A percentile compares a stretch with the other conserved stretches of the same genome.
phyloP scores from a whole-genome alignment of 2,329 filamentous ascomycete genomes.

The Xylaria sp. region DNA sequence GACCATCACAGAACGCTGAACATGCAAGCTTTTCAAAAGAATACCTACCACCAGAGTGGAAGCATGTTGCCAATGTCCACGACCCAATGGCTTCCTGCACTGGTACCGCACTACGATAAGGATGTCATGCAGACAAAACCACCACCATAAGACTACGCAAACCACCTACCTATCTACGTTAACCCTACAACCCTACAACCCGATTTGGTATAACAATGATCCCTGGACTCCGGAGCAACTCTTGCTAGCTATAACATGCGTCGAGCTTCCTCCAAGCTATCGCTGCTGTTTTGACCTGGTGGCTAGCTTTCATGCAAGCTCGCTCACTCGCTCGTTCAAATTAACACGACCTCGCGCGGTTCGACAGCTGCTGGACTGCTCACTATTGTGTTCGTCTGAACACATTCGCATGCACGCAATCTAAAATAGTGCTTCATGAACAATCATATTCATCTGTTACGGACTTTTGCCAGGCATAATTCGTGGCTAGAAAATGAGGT shows the following conservation, averaged over 20 bases:
- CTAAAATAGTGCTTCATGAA: neutral
- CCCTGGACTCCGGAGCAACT: slow-evolving; percentile 2
- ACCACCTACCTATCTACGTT: slow-evolving; percentile 3
- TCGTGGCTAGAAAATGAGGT: slow-evolving; percentile 21
- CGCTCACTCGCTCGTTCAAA: neutral
- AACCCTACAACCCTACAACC: slow-evolving; percentile 7
- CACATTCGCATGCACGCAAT: slow-evolving; percentile 7
- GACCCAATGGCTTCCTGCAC: slow-evolving; percentile 1
- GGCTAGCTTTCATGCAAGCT: slow-evolving; percentile 8
- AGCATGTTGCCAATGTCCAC: slow-evolving; percentile 2
- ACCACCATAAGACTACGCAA: slow-evolving; percentile 6
- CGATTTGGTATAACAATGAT: slow-evolving; percentile 4
- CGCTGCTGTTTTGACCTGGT: slow-evolving; percentile 9
- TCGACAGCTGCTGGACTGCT: neutral
- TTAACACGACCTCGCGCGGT: neutral
- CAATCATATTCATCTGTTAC: slow-evolving; percentile 3
- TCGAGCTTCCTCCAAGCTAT: slow-evolving; percentile 5
- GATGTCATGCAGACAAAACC: slow-evolving; percentile 15
- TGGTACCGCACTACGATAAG: slow-evolving; percentile 12
- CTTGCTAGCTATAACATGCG: slow-evolving; percentile 2
- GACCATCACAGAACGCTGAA: neutral
- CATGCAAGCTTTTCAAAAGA: neutral
- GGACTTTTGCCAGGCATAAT: neutral
- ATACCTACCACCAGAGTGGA: neutral
- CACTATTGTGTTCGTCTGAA: neutral